Evolutionary conservation across 495 filamentous ascomycete genomes (phyloP), one percentile per base, ranked within the genome.

Genomic region (Rusavskia elegans): DNA sequence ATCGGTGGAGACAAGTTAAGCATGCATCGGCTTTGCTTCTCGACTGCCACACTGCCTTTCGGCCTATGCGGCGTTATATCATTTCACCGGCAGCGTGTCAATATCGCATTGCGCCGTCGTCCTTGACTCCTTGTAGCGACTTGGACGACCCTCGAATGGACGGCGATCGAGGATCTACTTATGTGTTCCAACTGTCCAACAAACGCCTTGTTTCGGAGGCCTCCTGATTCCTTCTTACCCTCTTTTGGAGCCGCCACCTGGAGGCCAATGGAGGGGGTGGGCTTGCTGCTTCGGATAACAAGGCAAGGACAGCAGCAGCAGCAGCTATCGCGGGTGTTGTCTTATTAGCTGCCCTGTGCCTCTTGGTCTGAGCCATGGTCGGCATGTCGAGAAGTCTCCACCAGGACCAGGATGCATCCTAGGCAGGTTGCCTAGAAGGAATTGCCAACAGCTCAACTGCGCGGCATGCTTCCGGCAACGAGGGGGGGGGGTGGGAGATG

Each of bases 41-140:
- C 5, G 23, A 42, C 32, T 35, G 7, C 32, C 32, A 35, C 25
- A 3, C n/a, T 21, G 39, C 39, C 39, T 42, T 10, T 42, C 39
- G 27, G 21, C 32, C 36, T 46, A 57, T 30, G 55, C 55, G 55
- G 55, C 55, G 45, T 45, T 53, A 49, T 57, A 51, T 53, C 39
- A 57, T 57, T 53, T 52, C 55, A 41, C 49, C 55, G 55, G 55
- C 49, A 53, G 51, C 40, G 39, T 52, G 51, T 57, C 48, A 45
- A 41, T 50, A 45, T 42, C 51, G 50, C 50, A 53, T 57, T 49
- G 29, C 23, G 16, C 7, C 30, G 30, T 49, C n/a, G n/a, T n/a
- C n/a, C n/a, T n/a, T n/a, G n/a, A n/a, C n/a, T 29, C 11, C 20
- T 35, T 42, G 39, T 21, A 42, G 23, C 44, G 19, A 46, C 23